Conservation (phyloP, 495 filamentous ascomycete genomes). For the Annulohypoxylon stygium region DNA sequence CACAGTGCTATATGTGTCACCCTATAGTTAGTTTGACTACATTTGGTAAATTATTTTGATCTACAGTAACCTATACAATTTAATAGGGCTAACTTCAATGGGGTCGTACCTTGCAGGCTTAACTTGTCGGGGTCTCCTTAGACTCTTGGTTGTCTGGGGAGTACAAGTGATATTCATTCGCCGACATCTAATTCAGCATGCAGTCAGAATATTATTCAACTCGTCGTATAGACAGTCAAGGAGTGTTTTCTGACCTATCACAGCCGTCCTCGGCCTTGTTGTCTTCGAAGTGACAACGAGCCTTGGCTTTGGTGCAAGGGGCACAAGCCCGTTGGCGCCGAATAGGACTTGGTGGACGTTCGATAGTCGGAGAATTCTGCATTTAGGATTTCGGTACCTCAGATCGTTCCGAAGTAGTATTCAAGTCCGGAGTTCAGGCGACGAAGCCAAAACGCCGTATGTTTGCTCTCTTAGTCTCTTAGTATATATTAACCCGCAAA, state of each 20-base stretch:
- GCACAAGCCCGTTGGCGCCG: slow-evolving; percentile 52
- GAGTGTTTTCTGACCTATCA: slow-evolving; percentile 41
- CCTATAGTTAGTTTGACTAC: slow-evolving; percentile 15
- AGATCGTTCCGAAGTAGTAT: slow-evolving; percentile 17
- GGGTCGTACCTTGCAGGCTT: slow-evolving; percentile 39
- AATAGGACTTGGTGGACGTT: slow-evolving; percentile 48
- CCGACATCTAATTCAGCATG: slow-evolving; percentile 42
- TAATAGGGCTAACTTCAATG: neutral
- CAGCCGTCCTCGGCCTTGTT: slow-evolving; percentile 47
- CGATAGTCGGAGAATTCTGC: slow-evolving; percentile 17
- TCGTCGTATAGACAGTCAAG: neutral
- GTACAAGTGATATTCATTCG: slow-evolving; percentile 46
- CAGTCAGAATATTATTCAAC: slow-evolving; percentile 1
- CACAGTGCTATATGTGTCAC: slow-evolving; percentile 3
- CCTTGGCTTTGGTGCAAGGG: slow-evolving; percentile 54
- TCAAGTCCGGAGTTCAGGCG: slow-evolving; percentile 11
- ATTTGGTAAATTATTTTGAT: neutral
- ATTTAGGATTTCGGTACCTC: slow-evolving; percentile 10
- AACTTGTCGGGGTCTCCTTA: slow-evolving; percentile 52
- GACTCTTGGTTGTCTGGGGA: slow-evolving; percentile 49
- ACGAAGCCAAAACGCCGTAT: neutral
- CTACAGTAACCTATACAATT: neutral
- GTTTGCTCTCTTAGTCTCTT: neutral
- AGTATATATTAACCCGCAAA: slow-evolving; percentile 30
- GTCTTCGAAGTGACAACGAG: slow-evolving; percentile 50